These are phyloP conservation scores for Triadica sebifera DNA, from an alignment of 345 rosid genomes.

Conservation along the genomic window DNA sequence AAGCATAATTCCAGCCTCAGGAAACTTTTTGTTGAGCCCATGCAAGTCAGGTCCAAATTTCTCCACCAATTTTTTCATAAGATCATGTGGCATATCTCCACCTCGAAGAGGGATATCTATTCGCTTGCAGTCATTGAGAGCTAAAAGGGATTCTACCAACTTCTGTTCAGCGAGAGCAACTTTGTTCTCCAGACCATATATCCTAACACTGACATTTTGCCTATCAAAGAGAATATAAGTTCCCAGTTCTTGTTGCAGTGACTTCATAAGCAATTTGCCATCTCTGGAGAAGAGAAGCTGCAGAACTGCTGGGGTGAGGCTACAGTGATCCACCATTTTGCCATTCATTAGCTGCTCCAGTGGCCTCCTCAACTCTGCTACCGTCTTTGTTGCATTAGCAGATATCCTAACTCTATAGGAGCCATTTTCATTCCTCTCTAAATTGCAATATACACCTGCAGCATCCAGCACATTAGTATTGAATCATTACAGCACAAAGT, in stretches of 20 bases:
- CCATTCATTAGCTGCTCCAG: constrained; percentile 84
- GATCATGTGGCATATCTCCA: constrained; percentile 52
- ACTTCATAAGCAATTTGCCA: constrained; percentile 50
- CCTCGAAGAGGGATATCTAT: constrained; percentile 68
- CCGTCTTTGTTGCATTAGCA: constrained; percentile 69
- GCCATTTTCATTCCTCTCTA: constrained; percentile 47
- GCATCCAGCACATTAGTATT: neutral
- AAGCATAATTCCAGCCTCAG: constrained; percentile 56
- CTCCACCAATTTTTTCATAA: constrained; percentile 56
- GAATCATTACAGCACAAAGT: neutral
- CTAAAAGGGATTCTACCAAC: constrained; percentile 51
- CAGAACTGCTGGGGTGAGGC: constrained; percentile 49
- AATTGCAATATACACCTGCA: constrained; percentile 52
- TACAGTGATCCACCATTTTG: constrained; percentile 45
- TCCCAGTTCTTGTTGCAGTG: constrained; percentile 55
- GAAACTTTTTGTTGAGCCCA: constrained; percentile 63
- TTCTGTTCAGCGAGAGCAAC: constrained; percentile 50
- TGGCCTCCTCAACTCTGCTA: constrained; percentile 74
- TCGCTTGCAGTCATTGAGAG: constrained; percentile 52
- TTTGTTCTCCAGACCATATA: constrained; percentile 58
- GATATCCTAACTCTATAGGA: constrained; percentile 56
- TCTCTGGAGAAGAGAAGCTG: constrained; percentile 65
- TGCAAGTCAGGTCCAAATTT: constrained; percentile 71
- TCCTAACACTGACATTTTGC: constrained; percentile 41
- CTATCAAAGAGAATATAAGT: constrained; percentile 61